Evolutionary conservation across 2,329 filamentous ascomycete species (phyloP).

Genomic region (Graphiopsis chlorocephala): DNA sequence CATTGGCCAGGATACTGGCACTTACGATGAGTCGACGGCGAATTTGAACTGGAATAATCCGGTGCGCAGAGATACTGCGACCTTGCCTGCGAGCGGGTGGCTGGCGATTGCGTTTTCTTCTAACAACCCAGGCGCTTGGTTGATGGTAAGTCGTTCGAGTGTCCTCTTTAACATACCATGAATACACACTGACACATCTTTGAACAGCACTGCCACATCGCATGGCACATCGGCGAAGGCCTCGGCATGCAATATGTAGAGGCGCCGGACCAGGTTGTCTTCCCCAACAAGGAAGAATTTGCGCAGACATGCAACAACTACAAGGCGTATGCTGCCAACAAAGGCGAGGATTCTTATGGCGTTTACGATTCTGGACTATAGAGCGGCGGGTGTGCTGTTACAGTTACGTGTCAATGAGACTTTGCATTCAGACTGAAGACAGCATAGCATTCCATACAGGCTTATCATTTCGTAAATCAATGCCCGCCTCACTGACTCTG

Average conservation of each 20-base stretch:
- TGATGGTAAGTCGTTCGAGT: not conserved
- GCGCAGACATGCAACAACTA: conserved; percentile 35
- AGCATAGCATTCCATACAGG: not conserved
- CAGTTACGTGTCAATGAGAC: not conserved
- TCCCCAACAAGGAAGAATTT: conserved; percentile 29
- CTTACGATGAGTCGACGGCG: conserved; percentile 28
- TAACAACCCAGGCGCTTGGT: conserved; percentile 49
- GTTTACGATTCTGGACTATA: conserved; percentile 34
- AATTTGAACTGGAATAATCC: conserved; percentile 43
- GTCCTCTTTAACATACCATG: not conserved
- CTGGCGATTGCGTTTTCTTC: conserved; percentile 50
- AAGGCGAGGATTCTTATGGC: conserved; percentile 27
- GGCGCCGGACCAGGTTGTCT: conserved; percentile 33
- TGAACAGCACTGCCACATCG: conserved; percentile 25
- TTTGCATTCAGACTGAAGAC: not conserved
- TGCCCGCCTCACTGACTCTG: not conserved
- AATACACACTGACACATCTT: not conserved
- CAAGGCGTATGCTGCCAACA: conserved; percentile 32
- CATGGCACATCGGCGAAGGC: conserved; percentile 57
- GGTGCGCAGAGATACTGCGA: conserved; percentile 49
- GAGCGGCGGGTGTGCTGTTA: not conserved
- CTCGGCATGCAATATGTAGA: conserved; percentile 56
- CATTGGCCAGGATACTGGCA: conserved; percentile 30
- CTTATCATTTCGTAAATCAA: not conserved
- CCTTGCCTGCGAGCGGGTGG: conserved; percentile 46